Evolutionary conservation across 805 yeast species (phyloP), one percentile per base, ranked within the genome.

Genomic region (Clavispora asparagi): DNA sequence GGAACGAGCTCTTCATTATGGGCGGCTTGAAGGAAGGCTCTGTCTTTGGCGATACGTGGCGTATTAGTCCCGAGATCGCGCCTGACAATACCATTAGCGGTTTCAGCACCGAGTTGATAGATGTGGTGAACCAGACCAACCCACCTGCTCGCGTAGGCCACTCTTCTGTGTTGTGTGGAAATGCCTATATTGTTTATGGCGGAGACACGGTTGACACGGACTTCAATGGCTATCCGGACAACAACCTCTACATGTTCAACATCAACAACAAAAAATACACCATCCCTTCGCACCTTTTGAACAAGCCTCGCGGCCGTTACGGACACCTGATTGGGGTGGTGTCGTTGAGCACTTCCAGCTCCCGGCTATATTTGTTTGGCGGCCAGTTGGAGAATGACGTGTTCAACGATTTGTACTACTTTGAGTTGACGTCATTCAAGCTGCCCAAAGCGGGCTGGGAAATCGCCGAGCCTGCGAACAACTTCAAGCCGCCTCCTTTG

Each of bases 131-230:
- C 49, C 79, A 81, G 50, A 82, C 86, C 42, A 80, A 88, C 14
- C 97, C 97, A 2, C 92, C 96, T 16, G 97, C 98, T 30, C 82
- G 99, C 57, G 97, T 92, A 7, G 98, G 98, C 4, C 99, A 94
- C 66, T 88, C 96, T 6, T 78, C 95, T 1, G 86, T 91, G 9
- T 74, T 92, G 30, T 84, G 95, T 50, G 99, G 98, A 12, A 92
- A 91, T 60, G 98, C 98, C 1, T 94, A 85, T 59, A 90, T 94
- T 39, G 81, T 94, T 12, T 92, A 88, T 66, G 99, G 98, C 31
- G 99, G 99, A 58, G 99, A 94, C 62, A 94, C 98, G 1, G 86
- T 83, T 35, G 85, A 82, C 42, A 84, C 90, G 31, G 89, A 85
- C 59, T 78, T 77, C 41, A 75, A 76, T 42, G 89, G 89, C 6